These are phyloP conservation scores for Tagetes erecta DNA, from an alignment of 129 eudicot species.

Conservation along the genomic window DNA sequence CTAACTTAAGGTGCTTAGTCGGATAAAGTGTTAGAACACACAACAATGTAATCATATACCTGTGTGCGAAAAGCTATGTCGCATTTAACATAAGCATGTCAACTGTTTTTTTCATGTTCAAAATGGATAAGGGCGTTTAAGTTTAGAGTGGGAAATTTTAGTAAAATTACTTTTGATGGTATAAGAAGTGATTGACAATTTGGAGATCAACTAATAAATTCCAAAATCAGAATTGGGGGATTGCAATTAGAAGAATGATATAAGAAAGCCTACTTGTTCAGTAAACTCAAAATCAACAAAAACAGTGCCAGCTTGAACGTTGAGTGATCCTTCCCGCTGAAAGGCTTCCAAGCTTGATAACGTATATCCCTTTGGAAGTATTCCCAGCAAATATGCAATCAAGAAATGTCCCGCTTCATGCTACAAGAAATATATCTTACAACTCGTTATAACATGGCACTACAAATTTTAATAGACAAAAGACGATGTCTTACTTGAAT, in stretches of 20 bases:
- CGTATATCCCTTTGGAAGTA: constrained; percentile 84
- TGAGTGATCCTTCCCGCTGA: constrained; percentile 82
- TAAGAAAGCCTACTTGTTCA: constrained; percentile 60
- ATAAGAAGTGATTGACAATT: neutral
- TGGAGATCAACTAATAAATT: neutral
- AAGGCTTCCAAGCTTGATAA: constrained; percentile 87
- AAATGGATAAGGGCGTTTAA: neutral
- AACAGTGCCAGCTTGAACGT: constrained; percentile 89
- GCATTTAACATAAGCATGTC: neutral
- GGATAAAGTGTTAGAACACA: neutral
- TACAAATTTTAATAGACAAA: neutral
- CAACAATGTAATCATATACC: neutral
- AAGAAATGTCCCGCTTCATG: constrained; percentile 95
- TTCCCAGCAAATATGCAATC: constrained; percentile 75
- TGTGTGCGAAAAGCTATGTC: neutral
- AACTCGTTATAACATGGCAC: neutral
- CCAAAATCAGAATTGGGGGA: neutral
- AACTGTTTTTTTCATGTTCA: neutral
- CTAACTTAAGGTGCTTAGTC: neutral
- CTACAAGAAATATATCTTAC: constrained; percentile 36
- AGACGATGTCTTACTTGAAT: constrained; percentile 59
- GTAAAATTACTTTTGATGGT: neutral
- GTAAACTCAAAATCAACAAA: constrained; percentile 90
- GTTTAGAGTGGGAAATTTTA: too few species aligned
- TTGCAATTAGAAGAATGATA: constrained; percentile 16